Conservation (phyloP, 2,329 filamentous ascomycete genomes). For the Dendrostoma leiphaemia region DNA sequence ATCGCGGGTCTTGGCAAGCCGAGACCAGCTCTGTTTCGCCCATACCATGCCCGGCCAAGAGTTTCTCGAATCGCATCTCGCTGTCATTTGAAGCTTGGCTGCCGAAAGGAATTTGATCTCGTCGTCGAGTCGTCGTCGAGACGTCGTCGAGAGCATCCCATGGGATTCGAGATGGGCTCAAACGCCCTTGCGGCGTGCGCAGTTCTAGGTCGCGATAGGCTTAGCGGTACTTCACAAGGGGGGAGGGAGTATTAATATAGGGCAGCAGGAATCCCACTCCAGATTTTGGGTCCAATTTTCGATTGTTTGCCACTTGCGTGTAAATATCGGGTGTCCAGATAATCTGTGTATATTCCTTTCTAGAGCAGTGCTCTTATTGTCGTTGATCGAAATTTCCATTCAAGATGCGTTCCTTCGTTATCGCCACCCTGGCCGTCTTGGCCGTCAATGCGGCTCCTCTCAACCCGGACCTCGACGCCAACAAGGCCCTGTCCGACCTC, state of each 20-base stretch:
- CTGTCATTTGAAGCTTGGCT: too few relatives aligned
- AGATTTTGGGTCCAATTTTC: too few relatives aligned
- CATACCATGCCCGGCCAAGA: not conserved
- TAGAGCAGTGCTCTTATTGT: constrained; percentile 12
- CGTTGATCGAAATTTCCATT: not conserved
- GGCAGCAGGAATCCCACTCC: not conserved
- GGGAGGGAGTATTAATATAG: constrained; percentile 1
- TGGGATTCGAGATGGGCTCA: not conserved
- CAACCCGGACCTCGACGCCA: constrained; percentile 1
- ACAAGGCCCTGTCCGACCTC: constrained; percentile 2
- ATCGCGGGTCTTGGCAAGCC: constrained; percentile 15
- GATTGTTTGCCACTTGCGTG: not conserved
- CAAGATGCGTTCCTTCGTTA: constrained; percentile 12
- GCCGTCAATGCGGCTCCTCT: constrained; percentile 11
- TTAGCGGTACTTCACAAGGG: not conserved
- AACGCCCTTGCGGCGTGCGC: not conserved
- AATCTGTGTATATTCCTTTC: not conserved
- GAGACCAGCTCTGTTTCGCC: constrained; percentile 12
- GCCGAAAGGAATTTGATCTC: too few relatives aligned
- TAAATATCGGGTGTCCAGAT: not conserved
- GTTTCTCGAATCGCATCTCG: constrained; percentile 10
- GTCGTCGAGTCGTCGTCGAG: not conserved
- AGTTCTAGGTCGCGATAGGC: too few relatives aligned
- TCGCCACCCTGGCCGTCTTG: constrained; percentile 7
- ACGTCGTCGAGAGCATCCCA: not conserved